Percentiles rank a stretch among this genome's conserved stretches.
Evolutionary conservation across 129 eudicot genomes (phyloP).

Genomic region (Silybum marianum): DNA sequence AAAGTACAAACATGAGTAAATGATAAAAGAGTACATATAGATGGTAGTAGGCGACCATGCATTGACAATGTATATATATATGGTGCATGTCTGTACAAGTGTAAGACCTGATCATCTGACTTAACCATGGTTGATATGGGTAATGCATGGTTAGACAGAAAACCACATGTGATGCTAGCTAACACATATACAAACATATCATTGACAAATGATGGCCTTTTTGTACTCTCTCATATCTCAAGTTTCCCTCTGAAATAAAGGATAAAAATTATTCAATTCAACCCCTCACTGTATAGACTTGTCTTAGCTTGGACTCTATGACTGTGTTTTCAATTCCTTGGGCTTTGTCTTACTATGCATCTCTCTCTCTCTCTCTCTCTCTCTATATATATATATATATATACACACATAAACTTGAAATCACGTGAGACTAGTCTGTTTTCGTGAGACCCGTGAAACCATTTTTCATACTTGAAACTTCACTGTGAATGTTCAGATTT

Average conservation of each 20-base stretch:
- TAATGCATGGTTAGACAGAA: constrained; percentile 35
- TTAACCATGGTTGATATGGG: constrained; percentile 43
- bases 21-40: constrained; percentile 30
- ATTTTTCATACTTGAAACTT: too few species aligned
- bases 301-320: constrained; percentile 45
- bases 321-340: constrained; percentile 53
- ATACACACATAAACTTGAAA: neutral
- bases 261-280: constrained; percentile 39
- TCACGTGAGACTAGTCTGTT: too few species aligned
- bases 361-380: neutral
- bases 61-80: constrained; percentile 22
- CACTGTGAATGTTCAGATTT: too few species aligned
- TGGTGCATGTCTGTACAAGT: constrained; percentile 17
- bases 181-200: constrained; percentile 48
- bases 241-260: constrained; percentile 43
- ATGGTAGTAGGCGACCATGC: constrained; percentile 26
- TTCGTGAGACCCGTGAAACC: too few species aligned
- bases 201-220: constrained; percentile 91
- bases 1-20: constrained; percentile 34
- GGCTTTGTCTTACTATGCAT: constrained; percentile 57
- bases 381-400: neutral
- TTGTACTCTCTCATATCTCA: constrained; percentile 56
- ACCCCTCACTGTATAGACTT: constrained; percentile 41
- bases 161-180: constrained; percentile 36
- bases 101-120: constrained; percentile 23